Base-by-base conservation (phyloP, 2,329 filamentous ascomycete species). In the Fusarium sambucinum region DNA sequence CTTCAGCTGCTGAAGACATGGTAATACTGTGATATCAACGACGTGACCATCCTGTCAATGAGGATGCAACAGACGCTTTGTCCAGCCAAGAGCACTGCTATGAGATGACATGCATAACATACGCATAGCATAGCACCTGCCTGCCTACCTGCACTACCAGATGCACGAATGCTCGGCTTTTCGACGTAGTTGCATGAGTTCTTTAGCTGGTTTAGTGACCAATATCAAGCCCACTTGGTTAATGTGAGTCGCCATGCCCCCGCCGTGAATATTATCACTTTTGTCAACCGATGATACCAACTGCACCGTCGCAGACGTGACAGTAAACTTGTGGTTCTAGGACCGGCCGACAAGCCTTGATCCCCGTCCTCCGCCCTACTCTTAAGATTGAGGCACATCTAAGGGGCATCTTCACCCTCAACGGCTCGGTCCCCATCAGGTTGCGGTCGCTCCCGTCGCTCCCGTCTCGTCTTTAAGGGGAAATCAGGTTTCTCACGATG, bases 371-470 rank as follows among this genome's bases (percentile, higher is more conserved):
- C 27, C 41, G 53, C 42, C 66, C 35, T 67, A 51, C 67, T 38
- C n/a, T 62, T 47, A 53, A 50, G 27, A 44, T 37, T 51, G n/a
- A 53, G 38, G 54, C 45, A 40, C 45, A 62, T 63, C 52, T 53
- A 66, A 66, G 66, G 66, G 62, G 57, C 51, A 63, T 55, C 64
- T 53, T 68, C 59, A 53, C 58, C 66, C 57, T 66, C 56, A 73
- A 66, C 66, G 69, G 68, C 69, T 62, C 64, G 58, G 66, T 63
- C 58, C 66, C 68, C 70, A 71, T 74, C 69, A 60, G 48, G 54
- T 71, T 62, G 60, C 72, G 70, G 70, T 74, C 63, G 66, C 67
- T 74, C 72, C 72, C 72, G 72, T 72, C 64, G 55, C 29, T 70
- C 68, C 67, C 67, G 61, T 66, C 59, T 74, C 68, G 66, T 61